Base-by-base conservation (phyloP, 306 rosid species). In the Cercis canadensis region DNA sequence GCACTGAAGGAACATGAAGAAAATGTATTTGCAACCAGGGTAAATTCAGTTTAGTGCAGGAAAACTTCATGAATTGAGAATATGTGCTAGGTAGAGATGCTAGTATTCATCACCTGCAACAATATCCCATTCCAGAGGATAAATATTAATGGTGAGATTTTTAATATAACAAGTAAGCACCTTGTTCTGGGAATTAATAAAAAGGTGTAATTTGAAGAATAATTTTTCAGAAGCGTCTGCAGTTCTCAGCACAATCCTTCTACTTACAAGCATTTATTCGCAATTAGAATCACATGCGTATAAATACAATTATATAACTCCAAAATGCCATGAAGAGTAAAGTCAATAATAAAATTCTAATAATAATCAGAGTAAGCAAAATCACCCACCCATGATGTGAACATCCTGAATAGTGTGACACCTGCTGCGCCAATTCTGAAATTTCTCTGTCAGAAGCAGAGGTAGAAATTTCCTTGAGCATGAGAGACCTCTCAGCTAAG, bases 371-470 rank as follows among this genome's bases (percentile, higher is more conserved):
- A 41, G 60, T 44, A 59, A 33, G 57, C 17, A 69, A 57, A 45
- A 69, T 60, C 57, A 80, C 94, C 76, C 80, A 94, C 98, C 96
- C 83, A 72, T 87, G 96, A 75, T 94, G 98, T 60, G 88, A 84
- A 75, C 98, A 94, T 76, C 98, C 98, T 12, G 96, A 85, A 78
- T 88, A 89, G 61, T 72, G 74, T 51, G 98, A 88, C 69, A 94
- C 92, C 15, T 81, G 89, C 70, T 73, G 67, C 11, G 98, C 89
- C 57, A 94, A 84, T 69, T 81, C 85, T 11, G 65, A 76, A 78
- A 94, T 84, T 64, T 89, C 97, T 69, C 71, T 84, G 58, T 79
- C 81, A 29, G 96, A 81, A 53, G 84, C 81, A 41, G 79, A 75
- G 72, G 69, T 40, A 54, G 88, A 89, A 77, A 94, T 88, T 78